Base-by-base conservation (phyloP, 176 grass and related monocot species). In the Olyra latifolia region DNA sequence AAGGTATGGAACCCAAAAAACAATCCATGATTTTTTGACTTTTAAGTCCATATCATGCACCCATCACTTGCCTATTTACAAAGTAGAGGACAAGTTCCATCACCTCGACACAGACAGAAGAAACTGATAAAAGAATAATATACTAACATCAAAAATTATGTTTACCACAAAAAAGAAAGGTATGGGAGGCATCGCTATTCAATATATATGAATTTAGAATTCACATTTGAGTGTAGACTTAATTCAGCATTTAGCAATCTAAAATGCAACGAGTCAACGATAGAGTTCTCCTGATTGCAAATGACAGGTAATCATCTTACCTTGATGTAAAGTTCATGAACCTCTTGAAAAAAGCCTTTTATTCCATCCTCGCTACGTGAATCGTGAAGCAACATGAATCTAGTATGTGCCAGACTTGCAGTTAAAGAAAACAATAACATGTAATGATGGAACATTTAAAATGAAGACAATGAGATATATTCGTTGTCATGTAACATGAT, bases 281-380 rank as follows among this genome's bases (percentile, higher is more conserved):
- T 46, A 65, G 1, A 74, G 41, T 50, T 74, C 47, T 87, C 49
- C 66, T 71, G 11, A 53, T 23, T 62, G 30, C 41, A 40, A 62
- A 77, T 4, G 48, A 79, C 24, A 19, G 17, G 68, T 7, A 46
- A 58, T 32, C 59, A 29, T 72, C 54, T 83, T 88, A 94, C 87
- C 94, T 97, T 94, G 71, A 97, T 92, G 80, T 97, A 89, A 42
- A 97, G 87, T 74, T 97, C 94, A 82, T 97, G 94, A 71, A 97
- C 89, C 76, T 97, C 94, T 87, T 94, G 94, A 22, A 94, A 97
- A 67, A 97, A 92, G 39, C 83, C 90, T 89, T 94, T 97, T 82
- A 97, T 92, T 57, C 91, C 91, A 80, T 97, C 94, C 65, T 97
- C 91, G 58, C 76, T 94, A 45, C 91, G 87, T n/a, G 94, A 92